These are phyloP conservation scores for Clarireedia hainanense DNA, from an alignment of 2,329 filamentous ascomycete genomes.

Conservation along the genomic window DNA sequence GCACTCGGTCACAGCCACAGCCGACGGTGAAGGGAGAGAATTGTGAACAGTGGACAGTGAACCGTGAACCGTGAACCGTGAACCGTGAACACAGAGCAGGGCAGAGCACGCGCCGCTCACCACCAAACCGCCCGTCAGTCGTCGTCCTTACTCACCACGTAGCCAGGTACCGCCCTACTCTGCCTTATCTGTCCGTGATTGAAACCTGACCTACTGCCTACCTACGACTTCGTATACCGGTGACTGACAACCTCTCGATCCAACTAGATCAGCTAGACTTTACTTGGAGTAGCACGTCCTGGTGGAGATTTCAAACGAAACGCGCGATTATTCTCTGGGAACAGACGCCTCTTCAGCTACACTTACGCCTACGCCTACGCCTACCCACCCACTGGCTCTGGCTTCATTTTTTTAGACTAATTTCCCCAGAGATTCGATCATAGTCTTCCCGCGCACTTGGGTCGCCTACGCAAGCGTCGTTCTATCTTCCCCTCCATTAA, in stretches of 20 bases:
- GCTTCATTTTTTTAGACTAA: conserved; percentile 7
- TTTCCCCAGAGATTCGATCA: conserved; percentile 14
- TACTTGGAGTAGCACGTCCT: conserved; percentile 1
- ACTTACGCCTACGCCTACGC: conserved; percentile 9
- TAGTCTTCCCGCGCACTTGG: conserved; percentile 21
- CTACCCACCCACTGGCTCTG: conserved; percentile 8
- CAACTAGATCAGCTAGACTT: background rate
- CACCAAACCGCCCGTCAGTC: conserved; percentile 6
- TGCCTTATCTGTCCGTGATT: background rate
- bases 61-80: background rate
- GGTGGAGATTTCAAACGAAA: conserved; percentile 12
- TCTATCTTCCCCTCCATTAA: conserved; percentile 5
- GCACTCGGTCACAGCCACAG: background rate
- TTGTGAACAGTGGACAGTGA: background rate
- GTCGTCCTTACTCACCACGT: background rate
- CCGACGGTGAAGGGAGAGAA: conserved; percentile 1
- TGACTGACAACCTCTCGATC: background rate
- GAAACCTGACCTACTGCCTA: background rate
- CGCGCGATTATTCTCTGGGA: conserved; percentile 12
- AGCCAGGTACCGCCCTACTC: background rate
- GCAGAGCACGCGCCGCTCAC: no score
- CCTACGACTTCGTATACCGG: background rate
- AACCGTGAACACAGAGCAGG: background rate
- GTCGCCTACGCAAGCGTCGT: conserved; percentile 23
- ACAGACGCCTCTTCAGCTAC: conserved; percentile 8